Base-by-base conservation (phyloP, 768 basidiomycete genomes). In the Lenzites betulinus region DNA sequence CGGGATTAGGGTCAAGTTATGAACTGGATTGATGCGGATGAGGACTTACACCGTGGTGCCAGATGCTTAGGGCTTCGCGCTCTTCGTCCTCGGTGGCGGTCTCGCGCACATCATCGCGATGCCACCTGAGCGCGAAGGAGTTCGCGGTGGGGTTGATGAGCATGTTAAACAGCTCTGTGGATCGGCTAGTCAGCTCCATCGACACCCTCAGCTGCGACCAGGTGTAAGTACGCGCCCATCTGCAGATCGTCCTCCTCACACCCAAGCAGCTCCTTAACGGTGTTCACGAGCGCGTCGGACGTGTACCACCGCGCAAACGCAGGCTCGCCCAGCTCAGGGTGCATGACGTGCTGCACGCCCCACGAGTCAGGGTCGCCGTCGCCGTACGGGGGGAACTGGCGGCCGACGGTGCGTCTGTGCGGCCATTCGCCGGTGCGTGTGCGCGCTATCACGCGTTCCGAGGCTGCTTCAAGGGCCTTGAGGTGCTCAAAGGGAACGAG, bases 321-420 rank as follows among this genome's bases (percentile, higher is more conserved):
- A 0, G 80, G 76, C 66, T 89, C 86, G 0, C 71, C 76, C 0
- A 92, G 78, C 33, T 79, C 84, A 1, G 89, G 90, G 66, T 92
- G 90, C 91, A 93, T 92, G 46, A 89, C 71, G 62, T 92, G 89
- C 64, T 92, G 90, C 1, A 91, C 84, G 1, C 90, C 91, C 90
- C 90, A 92, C 0, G 86, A 83, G 71, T 92, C 90, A 1, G 83
- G 81, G 52, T 83, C 72, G 41, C 66, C 76, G 33, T 80, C 72
- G 53, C 80, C 85, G 65, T 79, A 92, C 0, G 90, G 90, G 3
- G 90, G 89, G 62, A 92, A 92, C 70, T 90, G 88, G 61, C 86
- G 87, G 1, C 91, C 90, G 18, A 92, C 87, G 0, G 84, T 86
- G 36, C 90, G 81, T 3, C 88, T 78, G 64, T 87, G 78, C 0